A percentile compares a stretch with the other conserved stretches of the same genome.
Evolutionary conservation across 305 asterid genomes (phyloP).

Genomic region (Solanum hybrid): DNA sequence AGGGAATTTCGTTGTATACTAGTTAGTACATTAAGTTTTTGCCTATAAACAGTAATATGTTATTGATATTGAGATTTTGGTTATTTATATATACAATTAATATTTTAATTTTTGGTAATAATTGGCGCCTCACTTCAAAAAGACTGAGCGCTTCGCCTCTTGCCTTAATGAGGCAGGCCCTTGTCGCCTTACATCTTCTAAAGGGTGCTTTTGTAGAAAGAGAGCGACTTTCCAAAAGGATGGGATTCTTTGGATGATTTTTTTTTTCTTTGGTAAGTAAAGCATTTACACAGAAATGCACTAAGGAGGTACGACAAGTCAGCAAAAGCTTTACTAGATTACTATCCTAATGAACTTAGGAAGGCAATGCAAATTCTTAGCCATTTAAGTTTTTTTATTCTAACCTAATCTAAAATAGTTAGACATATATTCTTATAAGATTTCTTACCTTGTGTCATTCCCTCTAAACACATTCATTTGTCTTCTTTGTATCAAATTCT

Average conservation of each 20-base stretch:
- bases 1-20: background rate
- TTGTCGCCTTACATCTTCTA: background rate
- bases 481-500: background rate
- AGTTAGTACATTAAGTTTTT: background rate
- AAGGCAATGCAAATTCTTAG: background rate
- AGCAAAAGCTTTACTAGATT: background rate
- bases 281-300: background rate
- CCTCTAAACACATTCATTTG: background rate
- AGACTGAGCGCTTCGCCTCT: background rate
- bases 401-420: background rate
- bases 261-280: background rate
- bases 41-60: background rate
- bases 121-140: background rate
- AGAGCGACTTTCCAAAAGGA: background rate
- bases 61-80: background rate
- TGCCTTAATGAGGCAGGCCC: background rate
- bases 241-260: background rate
- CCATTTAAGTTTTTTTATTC: background rate
- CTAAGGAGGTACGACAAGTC: background rate
- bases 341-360: background rate
- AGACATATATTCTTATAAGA: background rate
- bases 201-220: background rate
- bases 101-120: background rate
- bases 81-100: background rate
- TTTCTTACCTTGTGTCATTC: background rate